Base-by-base conservation (phyloP, 1,284 basidiomycete genomes). In the Leccinum colubrinum region DNA sequence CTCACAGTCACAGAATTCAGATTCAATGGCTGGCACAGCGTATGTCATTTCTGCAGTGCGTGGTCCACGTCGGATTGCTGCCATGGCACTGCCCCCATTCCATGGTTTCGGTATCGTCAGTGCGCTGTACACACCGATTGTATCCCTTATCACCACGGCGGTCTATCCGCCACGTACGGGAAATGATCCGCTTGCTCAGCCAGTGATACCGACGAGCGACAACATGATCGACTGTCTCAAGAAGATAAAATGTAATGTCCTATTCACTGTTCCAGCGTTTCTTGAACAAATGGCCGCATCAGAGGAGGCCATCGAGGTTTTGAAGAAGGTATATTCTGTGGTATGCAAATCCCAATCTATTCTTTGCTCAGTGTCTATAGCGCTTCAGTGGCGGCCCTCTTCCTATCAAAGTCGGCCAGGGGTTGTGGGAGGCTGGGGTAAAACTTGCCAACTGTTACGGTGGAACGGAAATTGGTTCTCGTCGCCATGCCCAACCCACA, bases 381-480 rank as follows among this genome's bases (percentile, higher is more conserved):
- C 14, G 6, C 1, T 74, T 61, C 43, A 67, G 64, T 14, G 72
- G 71, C 8, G 72, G 71, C 0, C 73, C 71, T 27, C 54, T 74
- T 0, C 61, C 71, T 0, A 20, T 62, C 41, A 72, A 70, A n/a
- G 56, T 65, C 15, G 71, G 72, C 0, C 60, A 73, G 1, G 60
- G 25, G 17, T 17, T 72, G 17, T 63, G 53, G 4, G 43, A 63
- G n/a, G 68, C 71, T 11, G 72, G 74, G 4, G 67, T 73, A 6
- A 55, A 52, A 6, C 46, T 72, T 2, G 20, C 37, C 1, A 56
- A n/a, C 6, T n/a, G 22, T 17, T 75, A 72, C 35, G 72, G 74
- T 4, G 71, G 64, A 11, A 73, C 74, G 1, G 74, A 72, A 48
- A 72, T 73, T 3, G 72, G 70, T 2, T n/a, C 66, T 64, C 4